phyloP scores from a whole-genome alignment of 106 monocot species.

The Alisma plantagoaquatica region DNA sequence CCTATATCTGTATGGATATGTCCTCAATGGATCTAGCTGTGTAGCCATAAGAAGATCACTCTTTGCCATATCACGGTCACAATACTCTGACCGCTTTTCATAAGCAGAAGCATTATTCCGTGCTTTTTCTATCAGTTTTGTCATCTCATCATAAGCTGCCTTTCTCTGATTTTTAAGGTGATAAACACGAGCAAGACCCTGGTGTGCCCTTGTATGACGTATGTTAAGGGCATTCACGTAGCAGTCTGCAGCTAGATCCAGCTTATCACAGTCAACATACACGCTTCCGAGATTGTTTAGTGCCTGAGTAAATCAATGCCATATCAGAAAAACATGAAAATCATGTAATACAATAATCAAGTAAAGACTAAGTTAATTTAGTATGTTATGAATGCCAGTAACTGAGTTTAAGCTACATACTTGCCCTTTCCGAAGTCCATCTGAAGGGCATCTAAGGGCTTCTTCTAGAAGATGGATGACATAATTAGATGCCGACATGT shows the following conservation, averaged over 20 bases:
- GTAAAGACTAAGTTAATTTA: no score
- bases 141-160: conserved; percentile 95
- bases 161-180: conserved; percentile 79
- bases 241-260: conserved; percentile 79
- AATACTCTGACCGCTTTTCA: conserved; percentile 97
- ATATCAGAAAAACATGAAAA: neutral
- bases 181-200: conserved; percentile 90
- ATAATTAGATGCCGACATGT: conserved; percentile 41
- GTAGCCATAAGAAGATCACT: conserved; percentile 80
- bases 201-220: conserved; percentile 98
- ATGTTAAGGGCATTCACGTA: conserved; percentile 81
- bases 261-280: conserved; percentile 85
- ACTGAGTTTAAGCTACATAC: conserved; percentile 19
- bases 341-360: neutral
- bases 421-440: conserved; percentile 97
- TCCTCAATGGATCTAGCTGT: conserved; percentile 79
- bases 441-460: conserved; percentile 88
- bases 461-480: conserved; percentile 80
- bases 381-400: neutral
- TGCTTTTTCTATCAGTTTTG: conserved; percentile 83
- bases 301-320: conserved; percentile 36
- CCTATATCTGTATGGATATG: conserved; percentile 95
- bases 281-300: conserved; percentile 95
- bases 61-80: conserved; percentile 87
- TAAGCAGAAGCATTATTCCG: conserved; percentile 91